Percentiles rank a stretch among this genome's conserved stretches.
phyloP scores from a whole-genome alignment of 2,329 filamentous ascomycete genomes.

The Diaporthe vexans region DNA sequence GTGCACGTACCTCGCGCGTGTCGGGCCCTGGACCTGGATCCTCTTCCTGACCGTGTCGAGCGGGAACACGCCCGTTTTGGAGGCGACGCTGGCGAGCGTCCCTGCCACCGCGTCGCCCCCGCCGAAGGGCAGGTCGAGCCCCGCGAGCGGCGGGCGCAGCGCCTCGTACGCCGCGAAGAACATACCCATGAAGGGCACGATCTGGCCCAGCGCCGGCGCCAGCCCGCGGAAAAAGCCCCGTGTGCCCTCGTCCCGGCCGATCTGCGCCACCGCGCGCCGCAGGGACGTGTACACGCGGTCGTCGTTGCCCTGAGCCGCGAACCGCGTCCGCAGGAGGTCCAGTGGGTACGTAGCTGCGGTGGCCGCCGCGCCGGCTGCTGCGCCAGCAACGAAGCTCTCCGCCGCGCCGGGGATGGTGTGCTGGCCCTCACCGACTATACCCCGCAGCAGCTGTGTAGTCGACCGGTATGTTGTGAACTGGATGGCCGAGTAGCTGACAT shows the following conservation, averaged over 20 bases:
- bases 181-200: slow-evolving; percentile 96
- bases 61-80: slow-evolving; percentile 93
- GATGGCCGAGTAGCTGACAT: slow-evolving; percentile 88
- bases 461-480: slow-evolving; percentile 93
- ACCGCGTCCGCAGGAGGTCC: slow-evolving; percentile 92
- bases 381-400: slow-evolving; percentile 87
- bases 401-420: slow-evolving; percentile 71
- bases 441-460: slow-evolving; percentile 76
- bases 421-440: slow-evolving; percentile 49
- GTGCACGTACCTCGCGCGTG: slow-evolving; percentile 82
- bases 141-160: slow-evolving; percentile 72
- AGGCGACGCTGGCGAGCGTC: slow-evolving; percentile 80
- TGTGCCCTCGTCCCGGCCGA: slow-evolving; percentile 80
- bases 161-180: slow-evolving; percentile 94
- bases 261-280: slow-evolving; percentile 77
- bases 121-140: slow-evolving; percentile 75
- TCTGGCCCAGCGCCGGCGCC: slow-evolving; percentile 84
- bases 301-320: slow-evolving; percentile 89
- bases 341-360: slow-evolving; percentile 92
- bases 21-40: slow-evolving; percentile 95
- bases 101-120: slow-evolving; percentile 88
- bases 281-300: slow-evolving; percentile 84
- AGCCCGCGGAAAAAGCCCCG: slow-evolving; percentile 91
- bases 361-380: slow-evolving; percentile 83
- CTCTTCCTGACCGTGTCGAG: slow-evolving; percentile 93